These are phyloP conservation scores for Ogataea populi-albae DNA, from an alignment of 805 yeast species.

Conservation along the genomic window DNA sequence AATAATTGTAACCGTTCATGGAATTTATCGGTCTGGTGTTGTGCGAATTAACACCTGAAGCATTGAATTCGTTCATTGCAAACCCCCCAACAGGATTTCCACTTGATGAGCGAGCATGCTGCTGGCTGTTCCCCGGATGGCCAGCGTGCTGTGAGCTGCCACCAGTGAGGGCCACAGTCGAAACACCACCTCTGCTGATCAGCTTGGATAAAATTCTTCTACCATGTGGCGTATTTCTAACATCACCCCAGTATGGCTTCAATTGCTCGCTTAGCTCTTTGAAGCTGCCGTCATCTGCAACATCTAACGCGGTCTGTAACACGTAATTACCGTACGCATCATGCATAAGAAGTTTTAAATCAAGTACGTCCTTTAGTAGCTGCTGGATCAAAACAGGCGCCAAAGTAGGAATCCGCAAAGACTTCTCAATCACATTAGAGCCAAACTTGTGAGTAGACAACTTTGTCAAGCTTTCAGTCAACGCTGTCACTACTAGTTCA, in stretches of 20 bases:
- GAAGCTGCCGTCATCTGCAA: slow-evolving; percentile 51
- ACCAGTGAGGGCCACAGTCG: slow-evolving; percentile 10
- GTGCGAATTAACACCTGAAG: background rate
- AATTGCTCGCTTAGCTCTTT: slow-evolving; percentile 53
- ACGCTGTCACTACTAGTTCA: slow-evolving; percentile 26
- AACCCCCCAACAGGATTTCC: too few relatives aligned
- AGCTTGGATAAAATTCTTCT: slow-evolving; percentile 77
- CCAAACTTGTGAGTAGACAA: slow-evolving; percentile 61
- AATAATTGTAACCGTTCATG: slow-evolving; percentile 12
- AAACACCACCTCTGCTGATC: slow-evolving; percentile 32
- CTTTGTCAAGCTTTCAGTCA: slow-evolving; percentile 31
- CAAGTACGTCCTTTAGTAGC: slow-evolving; percentile 35
- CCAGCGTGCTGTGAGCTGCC: background rate
- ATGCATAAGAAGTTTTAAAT: slow-evolving; percentile 45
- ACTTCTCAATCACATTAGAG: slow-evolving; percentile 57
- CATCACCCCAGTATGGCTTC: slow-evolving; percentile 72
- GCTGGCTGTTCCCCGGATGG: too few relatives aligned
- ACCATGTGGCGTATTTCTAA: slow-evolving; percentile 94
- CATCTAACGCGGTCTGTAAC: slow-evolving; percentile 57
- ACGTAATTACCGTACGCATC: slow-evolving; percentile 62
- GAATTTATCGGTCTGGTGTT: slow-evolving; percentile 10
- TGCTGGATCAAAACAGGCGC: slow-evolving; percentile 44
- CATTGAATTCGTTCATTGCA: too few relatives aligned
- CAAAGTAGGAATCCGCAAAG: slow-evolving; percentile 45
- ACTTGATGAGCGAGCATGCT: too few relatives aligned